phyloP scores from a whole-genome alignment of 768 basidiomycete genomes.

The Hygrocybe coccinea region DNA sequence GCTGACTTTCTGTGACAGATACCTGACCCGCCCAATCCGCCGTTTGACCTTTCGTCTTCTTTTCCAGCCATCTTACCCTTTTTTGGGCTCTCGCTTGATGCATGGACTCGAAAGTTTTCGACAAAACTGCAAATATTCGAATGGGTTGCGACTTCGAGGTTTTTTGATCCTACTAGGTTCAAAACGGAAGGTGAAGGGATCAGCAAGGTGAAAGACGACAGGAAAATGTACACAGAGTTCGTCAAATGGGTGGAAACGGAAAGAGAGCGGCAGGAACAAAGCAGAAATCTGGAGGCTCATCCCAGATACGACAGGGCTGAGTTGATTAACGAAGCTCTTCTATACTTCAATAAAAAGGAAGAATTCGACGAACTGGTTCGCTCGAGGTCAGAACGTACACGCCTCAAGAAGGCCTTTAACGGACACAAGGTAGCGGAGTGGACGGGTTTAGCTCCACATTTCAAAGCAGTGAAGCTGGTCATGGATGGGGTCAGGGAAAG shows the following conservation, averaged over 20 bases:
- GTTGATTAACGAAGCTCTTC: slow-evolving; percentile 43
- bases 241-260: slow-evolving; percentile 38
- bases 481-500: slow-evolving; percentile 47
- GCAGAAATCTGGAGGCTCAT: slow-evolving; percentile 15
- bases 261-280: slow-evolving; percentile 11
- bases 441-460: slow-evolving; percentile 42
- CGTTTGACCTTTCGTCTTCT: slow-evolving; percentile 47
- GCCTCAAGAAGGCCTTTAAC: slow-evolving; percentile 44
- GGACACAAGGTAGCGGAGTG: slow-evolving; percentile 51
- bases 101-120: slow-evolving; percentile 50
- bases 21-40: slow-evolving; percentile 39
- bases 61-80: slow-evolving; percentile 50
- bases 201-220: slow-evolving; percentile 41
- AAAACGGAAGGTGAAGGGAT: slow-evolving; percentile 32
- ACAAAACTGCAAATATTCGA: slow-evolving; percentile 51
- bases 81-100: slow-evolving; percentile 50
- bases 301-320: slow-evolving; percentile 18
- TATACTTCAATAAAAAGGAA: slow-evolving; percentile 47
- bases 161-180: slow-evolving; percentile 38
- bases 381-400: slow-evolving; percentile 26
- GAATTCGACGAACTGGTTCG: slow-evolving; percentile 39
- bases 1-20: slow-evolving; percentile 22
- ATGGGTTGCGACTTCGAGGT: slow-evolving; percentile 53
- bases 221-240: slow-evolving; percentile 59
- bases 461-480: slow-evolving; percentile 44